Evolutionary conservation across 352 stramenopile species (phyloP).

Genomic region (Phytophthora aleatoria): DNA sequence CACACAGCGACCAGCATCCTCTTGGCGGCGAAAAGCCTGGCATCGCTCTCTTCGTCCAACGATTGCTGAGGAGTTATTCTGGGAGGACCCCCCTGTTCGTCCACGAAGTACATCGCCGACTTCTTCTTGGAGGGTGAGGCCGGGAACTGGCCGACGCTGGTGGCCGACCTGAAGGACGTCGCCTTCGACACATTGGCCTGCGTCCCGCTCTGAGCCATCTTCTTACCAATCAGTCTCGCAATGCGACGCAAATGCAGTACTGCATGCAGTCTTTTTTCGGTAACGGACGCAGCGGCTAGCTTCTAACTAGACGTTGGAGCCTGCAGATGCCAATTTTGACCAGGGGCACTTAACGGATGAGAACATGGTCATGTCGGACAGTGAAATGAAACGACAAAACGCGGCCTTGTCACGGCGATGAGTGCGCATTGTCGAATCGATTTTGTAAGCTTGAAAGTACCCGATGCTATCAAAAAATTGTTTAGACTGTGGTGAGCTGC

Average conservation of each 20-base stretch:
- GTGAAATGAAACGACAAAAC: too few relatives aligned
- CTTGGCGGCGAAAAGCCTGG: conserved; percentile 19
- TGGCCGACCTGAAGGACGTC: conserved; percentile 7
- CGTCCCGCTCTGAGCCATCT: conserved; percentile 8
- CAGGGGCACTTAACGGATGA: too few relatives aligned
- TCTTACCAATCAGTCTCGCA: neutral
- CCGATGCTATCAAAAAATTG: too few relatives aligned
- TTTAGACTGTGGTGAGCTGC: too few relatives aligned
- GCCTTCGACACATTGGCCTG: neutral
- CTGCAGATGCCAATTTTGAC: neutral
- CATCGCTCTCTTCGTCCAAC: conserved; percentile 8
- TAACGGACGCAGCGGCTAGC: too few relatives aligned
- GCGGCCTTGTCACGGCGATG: too few relatives aligned
- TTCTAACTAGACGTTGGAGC: neutral
- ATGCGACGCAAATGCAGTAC: neutral
- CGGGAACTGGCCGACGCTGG: conserved; percentile 5
- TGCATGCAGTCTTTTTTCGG: too few relatives aligned
- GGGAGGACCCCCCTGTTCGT: neutral
- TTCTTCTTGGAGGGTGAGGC: conserved; percentile 4
- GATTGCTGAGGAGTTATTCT: neutral
- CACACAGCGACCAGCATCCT: conserved; percentile 27
- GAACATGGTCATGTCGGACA: too few relatives aligned
- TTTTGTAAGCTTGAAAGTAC: too few relatives aligned
- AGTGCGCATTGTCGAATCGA: too few relatives aligned
- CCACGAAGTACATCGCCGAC: conserved; percentile 23